These are phyloP conservation scores for Monosporascus sp. DNA, from an alignment of 2,329 filamentous ascomycete genomes.

Conservation along the genomic window DNA sequence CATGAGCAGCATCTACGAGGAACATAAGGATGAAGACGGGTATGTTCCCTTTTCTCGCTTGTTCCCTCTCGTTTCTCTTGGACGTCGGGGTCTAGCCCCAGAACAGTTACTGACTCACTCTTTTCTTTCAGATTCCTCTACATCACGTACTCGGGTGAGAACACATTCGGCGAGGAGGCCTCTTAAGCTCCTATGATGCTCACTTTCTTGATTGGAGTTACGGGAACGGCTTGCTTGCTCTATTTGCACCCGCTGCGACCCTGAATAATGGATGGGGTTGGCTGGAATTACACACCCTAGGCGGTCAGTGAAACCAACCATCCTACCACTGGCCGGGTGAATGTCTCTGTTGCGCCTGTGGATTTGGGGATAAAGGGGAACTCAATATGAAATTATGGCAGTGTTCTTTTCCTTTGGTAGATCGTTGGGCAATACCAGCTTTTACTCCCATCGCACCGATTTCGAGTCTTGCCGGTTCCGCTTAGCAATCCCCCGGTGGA, in stretches of 20 bases:
- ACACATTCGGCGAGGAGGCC: constrained; percentile 75
- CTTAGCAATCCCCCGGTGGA: too few relatives aligned
- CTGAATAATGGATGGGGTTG: background rate
- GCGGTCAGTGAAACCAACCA: background rate
- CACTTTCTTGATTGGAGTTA: background rate
- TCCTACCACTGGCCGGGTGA: background rate
- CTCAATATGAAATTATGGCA: background rate
- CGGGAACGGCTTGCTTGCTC: background rate
- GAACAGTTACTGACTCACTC: constrained; percentile 9
- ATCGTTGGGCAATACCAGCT: background rate
- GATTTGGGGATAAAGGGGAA: background rate
- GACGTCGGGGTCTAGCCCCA: background rate
- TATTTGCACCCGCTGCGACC: background rate
- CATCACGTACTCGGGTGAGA: constrained; percentile 99
- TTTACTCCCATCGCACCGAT: background rate
- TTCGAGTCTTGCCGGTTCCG: too few relatives aligned
- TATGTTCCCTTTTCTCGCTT: constrained; percentile 31
- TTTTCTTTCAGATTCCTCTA: constrained; percentile 73
- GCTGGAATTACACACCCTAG: background rate
- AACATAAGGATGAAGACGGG: constrained; percentile 85
- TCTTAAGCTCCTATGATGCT: constrained; percentile 20
- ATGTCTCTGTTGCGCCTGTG: background rate
- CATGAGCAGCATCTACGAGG: constrained; percentile 99
- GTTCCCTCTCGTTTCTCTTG: background rate
- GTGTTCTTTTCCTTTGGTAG: background rate